Conservation (phyloP, 1,284 basidiomycete species). For the Flammula alnicola region DNA sequence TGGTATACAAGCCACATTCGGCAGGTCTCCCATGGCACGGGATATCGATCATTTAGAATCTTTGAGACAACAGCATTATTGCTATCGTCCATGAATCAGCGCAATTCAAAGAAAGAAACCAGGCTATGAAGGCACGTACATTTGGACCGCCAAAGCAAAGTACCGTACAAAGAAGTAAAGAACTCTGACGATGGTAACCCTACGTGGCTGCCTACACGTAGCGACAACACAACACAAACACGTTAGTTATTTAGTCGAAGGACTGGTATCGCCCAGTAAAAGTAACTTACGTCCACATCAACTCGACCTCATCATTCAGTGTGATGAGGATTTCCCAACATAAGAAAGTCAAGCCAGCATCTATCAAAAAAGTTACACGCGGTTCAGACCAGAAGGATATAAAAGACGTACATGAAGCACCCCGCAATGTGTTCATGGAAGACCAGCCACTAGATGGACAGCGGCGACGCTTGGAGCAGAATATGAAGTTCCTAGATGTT, state of each 20-base stretch:
- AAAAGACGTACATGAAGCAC: conserved; percentile 20
- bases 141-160: conserved; percentile 20
- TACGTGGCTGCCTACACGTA: conserved; percentile 10
- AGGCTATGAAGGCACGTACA: conserved; percentile 8
- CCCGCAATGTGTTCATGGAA: conserved; percentile 15
- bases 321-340: conserved; percentile 21
- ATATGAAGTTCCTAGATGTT: no score
- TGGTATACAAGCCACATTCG: conserved; percentile 21
- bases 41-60: conserved; percentile 14
- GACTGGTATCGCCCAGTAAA: no score
- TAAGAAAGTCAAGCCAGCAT: conserved; percentile 20
- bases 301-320: conserved; percentile 21
- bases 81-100: conserved; percentile 10
- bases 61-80: conserved; percentile 14
- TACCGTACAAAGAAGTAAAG: conserved; percentile 22
- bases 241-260: no score
- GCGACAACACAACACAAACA: background rate
- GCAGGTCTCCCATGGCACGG: conserved; percentile 16
- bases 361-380: conserved; percentile 6
- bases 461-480: background rate
- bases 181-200: conserved; percentile 19
- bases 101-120: background rate
- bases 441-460: background rate
- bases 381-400: background rate
- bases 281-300: conserved; percentile 22